A percentile compares a stretch with the other conserved stretches of the same genome.
Conservation (phyloP, 2,329 filamentous ascomycete species). For the Verticillium dahliae region DNA sequence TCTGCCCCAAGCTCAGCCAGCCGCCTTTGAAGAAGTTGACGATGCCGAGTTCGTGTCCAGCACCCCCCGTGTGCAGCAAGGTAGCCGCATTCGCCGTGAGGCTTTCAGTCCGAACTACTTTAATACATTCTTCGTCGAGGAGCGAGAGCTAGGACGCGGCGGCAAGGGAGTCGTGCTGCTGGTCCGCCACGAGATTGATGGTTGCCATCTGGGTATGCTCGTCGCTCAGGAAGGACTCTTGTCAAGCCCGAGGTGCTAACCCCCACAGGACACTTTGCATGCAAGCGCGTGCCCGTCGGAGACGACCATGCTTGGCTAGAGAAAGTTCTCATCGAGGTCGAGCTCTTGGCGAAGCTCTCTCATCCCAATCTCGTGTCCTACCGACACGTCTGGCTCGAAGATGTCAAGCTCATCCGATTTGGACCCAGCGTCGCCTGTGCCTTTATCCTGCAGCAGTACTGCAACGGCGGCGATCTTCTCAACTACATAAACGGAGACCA, state of each 20-base stretch:
- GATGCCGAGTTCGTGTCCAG: constrained; percentile 43
- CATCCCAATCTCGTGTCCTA: constrained; percentile 96
- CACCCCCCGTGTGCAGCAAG: constrained; percentile 41
- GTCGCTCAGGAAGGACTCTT: background rate
- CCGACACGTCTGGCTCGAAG: constrained; percentile 94
- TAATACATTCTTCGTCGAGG: constrained; percentile 84
- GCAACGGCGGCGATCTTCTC: constrained; percentile 86
- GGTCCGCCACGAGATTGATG: constrained; percentile 89
- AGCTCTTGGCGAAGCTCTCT: constrained; percentile 82
- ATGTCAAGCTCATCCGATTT: constrained; percentile 77
- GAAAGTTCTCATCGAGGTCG: constrained; percentile 88
- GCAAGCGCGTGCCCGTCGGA: constrained; percentile 92
- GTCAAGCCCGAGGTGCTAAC: constrained; percentile 6
- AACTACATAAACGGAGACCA: constrained; percentile 72
- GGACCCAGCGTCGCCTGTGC: constrained; percentile 88
- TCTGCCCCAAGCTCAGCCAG: constrained; percentile 17
- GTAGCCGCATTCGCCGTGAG: constrained; percentile 70
- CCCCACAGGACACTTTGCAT: constrained; percentile 67
- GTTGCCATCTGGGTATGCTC: constrained; percentile 60
- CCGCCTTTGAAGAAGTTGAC: constrained; percentile 19
- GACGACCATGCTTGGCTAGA: constrained; percentile 94
- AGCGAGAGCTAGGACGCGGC: constrained; percentile 77
- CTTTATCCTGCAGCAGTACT: constrained; percentile 97
- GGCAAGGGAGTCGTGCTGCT: constrained; percentile 92
- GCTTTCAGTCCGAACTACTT: constrained; percentile 94